Base-by-base conservation (phyloP, 2,329 filamentous ascomycete species). In the Beauveria scarabaeidicola region DNA sequence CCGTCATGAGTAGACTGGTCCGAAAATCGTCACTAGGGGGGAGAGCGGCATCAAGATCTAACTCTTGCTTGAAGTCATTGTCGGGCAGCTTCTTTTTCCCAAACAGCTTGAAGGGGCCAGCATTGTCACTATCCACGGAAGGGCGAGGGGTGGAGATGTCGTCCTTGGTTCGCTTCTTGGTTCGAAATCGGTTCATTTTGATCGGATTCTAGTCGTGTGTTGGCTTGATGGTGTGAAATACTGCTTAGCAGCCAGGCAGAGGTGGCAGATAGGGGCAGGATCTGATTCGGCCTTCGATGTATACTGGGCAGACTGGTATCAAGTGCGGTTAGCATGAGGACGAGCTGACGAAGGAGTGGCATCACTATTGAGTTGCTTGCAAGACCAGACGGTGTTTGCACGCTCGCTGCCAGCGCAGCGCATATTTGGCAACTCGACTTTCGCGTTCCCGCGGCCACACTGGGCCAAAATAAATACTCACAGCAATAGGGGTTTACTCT, bases 1-100 rank as follows among this genome's bases (percentile, higher is more conserved):
- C 93, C 0, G 91, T 92, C 93, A 99, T 96, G 63, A 99, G 79
- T 61, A 99, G 77, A 78, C 94, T 97, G 3, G 94, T 99, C 60
- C 94, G 85, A 73, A 99, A 97, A 69, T 97, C 88, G 73, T 97
- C 91, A 51, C 78, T 86, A 0, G 91, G 81, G 1, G 94, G 94
- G 2, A 99, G 78, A 1, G 85, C 92, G 13, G 78, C 78, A 3
- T 85, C 72, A 13, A 97, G 77, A 67, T 97, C 88, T 51, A 97
- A 74, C 63, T 90, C 82, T 61, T 77, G 78, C 69, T 86, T 88
- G 50, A 77, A 75, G 66, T 85, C 83, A 50, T 79, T 80, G 21
- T 81, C 80, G 10, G 73, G 76, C 0, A 74, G 68, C 68, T 83
- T 86, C 65, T 84, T 82, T 64, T 79, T 81, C 61, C 81, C 75